Evolutionary conservation across 2,329 filamentous ascomycete genomes (phyloP).

Genomic region (Botrytis sinoallii): DNA sequence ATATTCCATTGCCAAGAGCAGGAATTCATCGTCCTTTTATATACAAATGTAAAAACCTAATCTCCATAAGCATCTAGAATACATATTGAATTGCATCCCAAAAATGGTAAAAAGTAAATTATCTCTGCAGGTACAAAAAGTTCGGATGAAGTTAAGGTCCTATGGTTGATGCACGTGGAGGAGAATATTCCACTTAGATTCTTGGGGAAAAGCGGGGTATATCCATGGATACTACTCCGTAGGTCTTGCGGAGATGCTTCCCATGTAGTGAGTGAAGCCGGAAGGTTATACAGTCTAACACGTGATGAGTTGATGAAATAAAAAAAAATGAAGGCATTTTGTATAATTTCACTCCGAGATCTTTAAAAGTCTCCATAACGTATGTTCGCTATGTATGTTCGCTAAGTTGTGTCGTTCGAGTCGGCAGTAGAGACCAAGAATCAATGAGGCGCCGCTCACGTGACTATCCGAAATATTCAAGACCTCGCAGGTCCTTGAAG

Average conservation of each 20-base stretch:
- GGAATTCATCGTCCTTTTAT: slow-evolving; percentile 2
- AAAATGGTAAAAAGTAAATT: background rate
- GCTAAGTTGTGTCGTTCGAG: background rate
- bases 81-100: background rate
- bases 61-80: background rate
- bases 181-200: background rate
- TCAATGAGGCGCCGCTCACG: background rate
- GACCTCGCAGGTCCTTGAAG: background rate
- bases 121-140: background rate
- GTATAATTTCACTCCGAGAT: no score
- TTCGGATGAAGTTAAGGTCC: slow-evolving; percentile 12
- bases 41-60: background rate
- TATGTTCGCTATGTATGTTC: background rate
- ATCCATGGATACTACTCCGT: background rate
- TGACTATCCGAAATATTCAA: background rate
- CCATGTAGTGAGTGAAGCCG: background rate
- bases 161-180: slow-evolving; percentile 19
- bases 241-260: background rate
- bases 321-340: background rate
- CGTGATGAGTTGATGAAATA: background rate
- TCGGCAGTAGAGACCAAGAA: background rate
- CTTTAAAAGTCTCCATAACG: accelerated
- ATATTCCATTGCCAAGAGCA: background rate
- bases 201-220: slow-evolving; percentile 6
- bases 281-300: background rate